A percentile compares a stretch with the other conserved stretches of the same genome.
Evolutionary conservation across 2,329 filamentous ascomycete genomes (phyloP).

Genomic region (Endocalyx cinctus): DNA sequence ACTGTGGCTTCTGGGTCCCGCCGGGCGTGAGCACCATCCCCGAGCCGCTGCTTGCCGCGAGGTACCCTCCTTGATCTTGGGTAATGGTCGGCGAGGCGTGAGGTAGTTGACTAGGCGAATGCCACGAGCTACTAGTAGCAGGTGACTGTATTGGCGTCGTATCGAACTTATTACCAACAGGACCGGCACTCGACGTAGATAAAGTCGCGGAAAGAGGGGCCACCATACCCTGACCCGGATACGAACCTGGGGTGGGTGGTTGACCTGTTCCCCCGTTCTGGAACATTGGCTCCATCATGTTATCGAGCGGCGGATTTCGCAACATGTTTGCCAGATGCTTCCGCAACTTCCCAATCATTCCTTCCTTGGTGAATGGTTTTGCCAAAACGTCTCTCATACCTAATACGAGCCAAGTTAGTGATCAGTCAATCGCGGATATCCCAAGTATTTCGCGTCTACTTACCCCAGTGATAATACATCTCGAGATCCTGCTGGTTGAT

Average conservation of each 20-base stretch:
- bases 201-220: conserved; percentile 27
- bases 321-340: conserved; percentile 84
- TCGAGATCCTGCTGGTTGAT: conserved; percentile 95
- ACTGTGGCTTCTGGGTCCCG: conserved; percentile 29
- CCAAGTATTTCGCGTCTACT: too few relatives aligned
- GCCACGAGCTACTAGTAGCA: conserved; percentile 43
- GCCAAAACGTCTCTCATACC: conserved; percentile 97
- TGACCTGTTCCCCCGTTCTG: conserved; percentile 23
- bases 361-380: conserved; percentile 91
- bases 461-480: conserved; percentile 95
- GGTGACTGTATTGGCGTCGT: conserved; percentile 53
- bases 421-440: too few relatives aligned
- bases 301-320: conserved; percentile 53
- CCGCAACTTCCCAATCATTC: conserved; percentile 78
- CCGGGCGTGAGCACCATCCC: conserved; percentile 36
- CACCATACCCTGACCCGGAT: conserved; percentile 28
- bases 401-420: conserved; percentile 31
- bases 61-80: conserved; percentile 39
- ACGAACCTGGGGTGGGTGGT: conserved; percentile 27
- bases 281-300: conserved; percentile 26
- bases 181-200: too few relatives aligned
- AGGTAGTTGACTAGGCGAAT: conserved; percentile 48
- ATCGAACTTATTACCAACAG: conserved; percentile 46
- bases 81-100: conserved; percentile 46
- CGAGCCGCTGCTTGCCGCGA: conserved; percentile 34